Evolutionary conservation across 129 eudicot species (phyloP).

Genomic region (Centaurea solstitialis): DNA sequence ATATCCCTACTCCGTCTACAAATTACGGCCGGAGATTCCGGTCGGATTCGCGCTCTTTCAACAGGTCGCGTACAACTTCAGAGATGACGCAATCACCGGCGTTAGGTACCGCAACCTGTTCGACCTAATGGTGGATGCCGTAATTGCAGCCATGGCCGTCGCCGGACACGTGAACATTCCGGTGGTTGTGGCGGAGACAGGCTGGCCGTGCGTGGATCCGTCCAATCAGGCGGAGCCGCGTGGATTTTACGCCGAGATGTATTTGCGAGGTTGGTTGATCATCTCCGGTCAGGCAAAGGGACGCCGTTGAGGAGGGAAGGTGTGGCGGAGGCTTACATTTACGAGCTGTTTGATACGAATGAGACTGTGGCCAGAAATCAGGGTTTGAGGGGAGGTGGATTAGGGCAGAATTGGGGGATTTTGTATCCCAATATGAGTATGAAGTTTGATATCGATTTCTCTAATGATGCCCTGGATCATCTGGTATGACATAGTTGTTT

Average conservation of each 20-base stretch:
- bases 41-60: conserved; percentile 69
- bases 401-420: conserved; percentile 38
- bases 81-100: conserved; percentile 77
- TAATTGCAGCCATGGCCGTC: conserved; percentile 65
- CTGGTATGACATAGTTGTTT: too few relatives aligned
- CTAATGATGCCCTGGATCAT: too few relatives aligned
- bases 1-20: conserved; percentile 64
- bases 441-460: conserved; percentile 33
- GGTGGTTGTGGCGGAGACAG: conserved; percentile 70
- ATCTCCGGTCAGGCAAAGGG: conserved; percentile 61
- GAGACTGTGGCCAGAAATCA: neutral
- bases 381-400: conserved; percentile 19
- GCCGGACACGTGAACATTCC: conserved; percentile 83
- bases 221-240: conserved; percentile 41
- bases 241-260: conserved; percentile 58
- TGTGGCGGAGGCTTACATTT: conserved; percentile 56
- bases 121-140: conserved; percentile 83
- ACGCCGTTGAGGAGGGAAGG: conserved; percentile 88
- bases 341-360: conserved; percentile 66
- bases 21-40: conserved; percentile 53
- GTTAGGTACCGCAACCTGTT: conserved; percentile 79
- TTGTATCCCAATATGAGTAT: conserved; percentile 36
- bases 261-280: conserved; percentile 59
- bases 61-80: conserved; percentile 55
- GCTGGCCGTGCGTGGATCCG: conserved; percentile 67